Evolutionary conservation across 2,329 filamentous ascomycete genomes (phyloP), one percentile per base, ranked within the genome.

Genomic region (Ceratocystis ficicola): DNA sequence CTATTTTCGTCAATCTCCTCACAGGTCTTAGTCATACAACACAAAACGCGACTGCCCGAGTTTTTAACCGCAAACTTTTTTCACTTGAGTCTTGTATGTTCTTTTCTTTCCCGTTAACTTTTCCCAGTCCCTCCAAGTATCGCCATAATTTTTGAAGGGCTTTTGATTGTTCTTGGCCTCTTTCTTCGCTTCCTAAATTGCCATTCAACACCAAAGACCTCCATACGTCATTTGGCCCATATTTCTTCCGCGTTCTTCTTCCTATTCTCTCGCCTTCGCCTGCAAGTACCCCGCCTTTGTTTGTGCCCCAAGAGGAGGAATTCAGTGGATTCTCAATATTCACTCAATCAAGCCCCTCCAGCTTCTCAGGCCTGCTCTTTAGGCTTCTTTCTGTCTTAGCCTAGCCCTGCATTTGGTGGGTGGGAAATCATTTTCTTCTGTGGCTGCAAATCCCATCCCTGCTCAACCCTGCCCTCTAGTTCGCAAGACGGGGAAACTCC

Each of bases 271-370:
- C 60, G 8, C 22, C 52, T 6, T 36, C 55, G 17, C 6, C 55
- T 59, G 55, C 55, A 59, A 41, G 30, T 59, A 59, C 55, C 55
- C 55, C 55, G 55, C 55, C 55, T 59, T 59, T 36, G 55, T n/a
- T 57, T 32, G 10, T 41, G 36, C 36, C 12, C 36, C 36, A 41
- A 41, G 36, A 41, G 36, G 10, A 41, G 36, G 36, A 41, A 15
- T 41, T 32, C 30, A 7, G 30, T 32, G 30, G 30, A 32, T 32
- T 41, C 36, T 41, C 48, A 52, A 25, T 10, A 52, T 20, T 17
- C 48, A 22, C 15, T n/a, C 46, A 17, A n/a, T 22, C 46, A 50
- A 50, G 17, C 48, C 48, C 48, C n/a, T 52, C 48, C 6, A n/a
- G 7, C 12, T n/a, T 20, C n/a, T 6, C 12, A n/a, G 22, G 44